Evolutionary conservation across 169 alveolate genomes (phyloP).

Genomic region (Plasmodium adleri): DNA sequence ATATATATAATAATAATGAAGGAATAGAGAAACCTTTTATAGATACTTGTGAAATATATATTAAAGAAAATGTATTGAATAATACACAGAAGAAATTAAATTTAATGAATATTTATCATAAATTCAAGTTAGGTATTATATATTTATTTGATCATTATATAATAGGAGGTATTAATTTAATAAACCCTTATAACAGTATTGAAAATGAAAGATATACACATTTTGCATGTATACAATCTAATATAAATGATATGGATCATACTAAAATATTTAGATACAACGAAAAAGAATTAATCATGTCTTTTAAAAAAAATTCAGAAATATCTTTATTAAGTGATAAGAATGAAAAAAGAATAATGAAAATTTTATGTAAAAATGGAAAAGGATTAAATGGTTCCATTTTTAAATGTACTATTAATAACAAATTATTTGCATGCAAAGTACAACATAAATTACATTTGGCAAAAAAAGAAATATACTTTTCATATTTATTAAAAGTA

Average conservation of each 20-base stretch:
- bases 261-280: slow-evolving; percentile 57
- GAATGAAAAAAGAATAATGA: slow-evolving; percentile 28
- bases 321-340: slow-evolving; percentile 25
- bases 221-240: slow-evolving; percentile 30
- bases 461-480: slow-evolving; percentile 74
- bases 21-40: slow-evolving; percentile 24
- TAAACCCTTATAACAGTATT: slow-evolving; percentile 45
- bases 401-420: slow-evolving; percentile 38
- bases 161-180: slow-evolving; percentile 48
- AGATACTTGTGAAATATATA: slow-evolving; percentile 35
- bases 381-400: slow-evolving; percentile 68
- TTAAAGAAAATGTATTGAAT: slow-evolving; percentile 23
- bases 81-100: neutral
- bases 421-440: slow-evolving; percentile 51
- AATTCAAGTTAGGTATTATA: slow-evolving; percentile 25
- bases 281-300: slow-evolving; percentile 11
- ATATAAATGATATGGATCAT: slow-evolving; percentile 34
- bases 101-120: neutral
- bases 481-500: slow-evolving; percentile 49
- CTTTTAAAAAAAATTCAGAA: slow-evolving; percentile 23
- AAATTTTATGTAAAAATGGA: slow-evolving; percentile 35
- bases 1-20: neutral
- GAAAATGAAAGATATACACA: slow-evolving; percentile 30
- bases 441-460: slow-evolving; percentile 40
- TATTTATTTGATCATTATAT: slow-evolving; percentile 48